Base-by-base conservation (phyloP, 805 yeast species). In the Kluyveromyces siamensis region DNA sequence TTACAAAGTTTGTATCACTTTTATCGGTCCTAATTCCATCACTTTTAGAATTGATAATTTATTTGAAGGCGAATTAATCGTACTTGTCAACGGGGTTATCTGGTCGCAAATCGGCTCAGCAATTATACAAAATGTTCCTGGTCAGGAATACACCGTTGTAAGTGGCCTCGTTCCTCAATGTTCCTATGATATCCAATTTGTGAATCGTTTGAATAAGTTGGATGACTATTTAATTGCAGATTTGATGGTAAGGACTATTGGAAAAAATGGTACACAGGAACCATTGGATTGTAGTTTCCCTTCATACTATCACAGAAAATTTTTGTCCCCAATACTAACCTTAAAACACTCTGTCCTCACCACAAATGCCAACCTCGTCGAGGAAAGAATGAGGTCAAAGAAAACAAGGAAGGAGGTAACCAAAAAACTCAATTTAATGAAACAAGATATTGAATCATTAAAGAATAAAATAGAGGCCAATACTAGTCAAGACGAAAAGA, bases 41-140 rank as follows among this genome's bases (percentile, higher is more conserved):
- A 75, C 76, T 2, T 76, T 78, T 53, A 79, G 75, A 50, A 61
- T 79, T 35, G 69, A 72, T 45, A 72, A 76, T 45, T 71, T 72
- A 17, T 60, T 63, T 41, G 68, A 71, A 48, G 72, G 72, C 45
- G 73, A 66, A 48, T 59, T 75, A 6, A 66, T 70, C 42, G 73
- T 73, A 11, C 65, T 71, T 48, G 87, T 83, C 5, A 83, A 83
- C 56, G 87, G 87, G 19, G 74, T 83, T 19, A 72, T 77, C 13
- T 83, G 89, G 89, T 76, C 80, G 25, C 87, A 81, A 57, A 79
- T 80, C 1, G 72, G 80, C 0, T 71, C 77, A 37, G 80, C 80
- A 8, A 51, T 65, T 2, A 53, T 60, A 8, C 46, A 59, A 43
- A 69, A 71, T 14, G 60, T 69, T 16, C 67, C 68, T 19, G 73